Percentiles rank a stretch among this genome's conserved stretches.
Conservation (phyloP, 805 yeast genomes). For the Citeromyces matritensis region DNA sequence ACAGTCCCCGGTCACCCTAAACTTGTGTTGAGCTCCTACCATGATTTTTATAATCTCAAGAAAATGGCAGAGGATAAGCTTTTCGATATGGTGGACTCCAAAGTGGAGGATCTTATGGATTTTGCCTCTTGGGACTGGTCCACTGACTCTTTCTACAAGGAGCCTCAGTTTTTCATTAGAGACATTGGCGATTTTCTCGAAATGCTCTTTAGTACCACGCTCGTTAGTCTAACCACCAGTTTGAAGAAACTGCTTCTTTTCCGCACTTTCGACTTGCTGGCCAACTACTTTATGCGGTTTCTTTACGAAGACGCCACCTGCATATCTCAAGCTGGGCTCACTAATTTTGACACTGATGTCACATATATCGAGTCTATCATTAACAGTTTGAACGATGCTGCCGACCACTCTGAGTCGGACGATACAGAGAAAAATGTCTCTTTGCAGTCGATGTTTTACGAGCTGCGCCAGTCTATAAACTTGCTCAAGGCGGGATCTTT, state of each 20-base stretch:
- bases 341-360: constrained; percentile 70
- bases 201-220: constrained; percentile 73
- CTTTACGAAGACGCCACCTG: constrained; percentile 34
- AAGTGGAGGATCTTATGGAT: constrained; percentile 67
- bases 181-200: constrained; percentile 80
- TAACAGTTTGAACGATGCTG: constrained; percentile 16
- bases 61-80: constrained; percentile 67
- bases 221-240: constrained; percentile 66
- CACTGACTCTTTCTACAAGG: constrained; percentile 29
- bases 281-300: constrained; percentile 50
- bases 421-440: constrained; percentile 20
- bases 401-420: constrained; percentile 7
- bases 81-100: constrained; percentile 69
- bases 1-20: constrained; percentile 6
- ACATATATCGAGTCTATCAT: constrained; percentile 53
- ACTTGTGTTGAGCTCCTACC: constrained; percentile 23
- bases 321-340: constrained; percentile 45
- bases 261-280: constrained; percentile 75
- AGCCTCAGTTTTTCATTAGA: constrained; percentile 60
- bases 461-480: constrained; percentile 67
- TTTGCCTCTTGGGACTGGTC: constrained; percentile 81
- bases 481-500: constrained; percentile 48
- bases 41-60: constrained; percentile 40
- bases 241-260: constrained; percentile 70
- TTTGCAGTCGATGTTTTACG: constrained; percentile 59